Conservation (phyloP, 1,284 basidiomycete species). For the Microbotryum intermedium region DNA sequence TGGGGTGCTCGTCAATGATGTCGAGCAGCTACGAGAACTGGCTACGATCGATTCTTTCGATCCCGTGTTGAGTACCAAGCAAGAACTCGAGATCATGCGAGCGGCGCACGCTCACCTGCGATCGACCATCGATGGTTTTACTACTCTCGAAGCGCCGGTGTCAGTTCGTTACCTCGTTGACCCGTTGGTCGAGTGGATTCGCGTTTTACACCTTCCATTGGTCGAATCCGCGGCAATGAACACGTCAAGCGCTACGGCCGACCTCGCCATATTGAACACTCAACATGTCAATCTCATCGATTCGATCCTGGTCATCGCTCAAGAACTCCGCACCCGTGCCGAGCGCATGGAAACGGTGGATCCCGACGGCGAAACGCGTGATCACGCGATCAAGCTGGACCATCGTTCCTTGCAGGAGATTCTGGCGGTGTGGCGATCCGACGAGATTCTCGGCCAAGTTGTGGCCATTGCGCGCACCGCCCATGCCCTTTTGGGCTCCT, state of each 20-base stretch:
- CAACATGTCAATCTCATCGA: constrained; percentile 50
- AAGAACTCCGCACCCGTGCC: constrained; percentile 46
- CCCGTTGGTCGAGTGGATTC: constrained; percentile 9
- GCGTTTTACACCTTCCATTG: background rate
- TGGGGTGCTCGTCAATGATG: constrained; percentile 8
- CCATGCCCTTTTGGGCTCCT: constrained; percentile 34
- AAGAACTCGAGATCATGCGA: constrained; percentile 1
- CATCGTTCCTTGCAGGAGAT: constrained; percentile 26
- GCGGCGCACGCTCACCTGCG: constrained; percentile 3
- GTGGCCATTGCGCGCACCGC: constrained; percentile 30
- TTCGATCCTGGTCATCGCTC: constrained; percentile 54
- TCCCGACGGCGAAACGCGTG: constrained; percentile 33
- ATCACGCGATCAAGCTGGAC: constrained; percentile 34
- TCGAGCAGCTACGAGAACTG: constrained; percentile 7
- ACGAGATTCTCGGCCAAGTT: constrained; percentile 37
- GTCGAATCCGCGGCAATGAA: background rate
- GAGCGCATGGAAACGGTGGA: constrained; percentile 2
- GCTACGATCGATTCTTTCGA: constrained; percentile 2
- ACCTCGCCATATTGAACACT: constrained; percentile 29
- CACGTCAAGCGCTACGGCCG: background rate
- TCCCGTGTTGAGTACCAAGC: constrained; percentile 1
- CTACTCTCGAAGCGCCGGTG: background rate
- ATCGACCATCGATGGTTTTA: background rate
- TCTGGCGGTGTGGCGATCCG: constrained; percentile 34
- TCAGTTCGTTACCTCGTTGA: constrained; percentile 12